Percentiles rank a stretch among this genome's conserved stretches.
Evolutionary conservation across 2,329 filamentous ascomycete species (phyloP).

Genomic region (Thielaviopsis euricoi): DNA sequence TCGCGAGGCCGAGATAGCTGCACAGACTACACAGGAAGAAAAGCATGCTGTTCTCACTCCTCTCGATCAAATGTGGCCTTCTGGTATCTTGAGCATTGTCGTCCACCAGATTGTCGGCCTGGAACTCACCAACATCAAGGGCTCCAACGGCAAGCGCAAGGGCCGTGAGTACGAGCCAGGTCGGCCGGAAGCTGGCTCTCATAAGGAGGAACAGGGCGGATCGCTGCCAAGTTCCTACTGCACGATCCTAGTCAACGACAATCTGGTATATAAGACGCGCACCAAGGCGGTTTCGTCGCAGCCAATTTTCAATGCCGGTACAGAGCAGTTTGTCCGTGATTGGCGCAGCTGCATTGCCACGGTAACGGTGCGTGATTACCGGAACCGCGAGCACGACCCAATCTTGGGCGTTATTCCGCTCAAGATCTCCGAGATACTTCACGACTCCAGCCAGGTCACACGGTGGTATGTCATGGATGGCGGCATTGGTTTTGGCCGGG

Average conservation of each 20-base stretch:
- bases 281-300: slow-evolving; percentile 86
- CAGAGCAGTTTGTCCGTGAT: slow-evolving; percentile 80
- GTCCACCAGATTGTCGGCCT: slow-evolving; percentile 92
- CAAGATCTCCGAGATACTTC: slow-evolving; percentile 73
- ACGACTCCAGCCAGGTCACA: slow-evolving; percentile 71
- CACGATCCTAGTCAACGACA: slow-evolving; percentile 78
- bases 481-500: slow-evolving; percentile 78
- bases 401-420: slow-evolving; percentile 84
- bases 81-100: slow-evolving; percentile 69
- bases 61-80: slow-evolving; percentile 91
- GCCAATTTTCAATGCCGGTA: slow-evolving; percentile 94
- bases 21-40: slow-evolving; percentile 32
- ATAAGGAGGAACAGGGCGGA: slow-evolving; percentile 67
- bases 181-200: slow-evolving; percentile 62
- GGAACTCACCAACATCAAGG: slow-evolving; percentile 80
- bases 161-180: slow-evolving; percentile 82
- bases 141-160: slow-evolving; percentile 63
- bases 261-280: slow-evolving; percentile 83
- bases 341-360: slow-evolving; percentile 83
- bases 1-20: slow-evolving; percentile 48
- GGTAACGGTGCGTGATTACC: slow-evolving; percentile 71
- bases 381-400: slow-evolving; percentile 84
- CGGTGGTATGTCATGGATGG: slow-evolving; percentile 95
- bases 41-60: slow-evolving; percentile 81
- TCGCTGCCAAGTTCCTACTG: slow-evolving; percentile 83